Percentiles rank a stretch among this genome's conserved stretches.
These are phyloP conservation scores for Entomortierella beljakovae DNA, from an alignment of 192 early-diverging fungal genomes.

Conservation along the genomic window DNA sequence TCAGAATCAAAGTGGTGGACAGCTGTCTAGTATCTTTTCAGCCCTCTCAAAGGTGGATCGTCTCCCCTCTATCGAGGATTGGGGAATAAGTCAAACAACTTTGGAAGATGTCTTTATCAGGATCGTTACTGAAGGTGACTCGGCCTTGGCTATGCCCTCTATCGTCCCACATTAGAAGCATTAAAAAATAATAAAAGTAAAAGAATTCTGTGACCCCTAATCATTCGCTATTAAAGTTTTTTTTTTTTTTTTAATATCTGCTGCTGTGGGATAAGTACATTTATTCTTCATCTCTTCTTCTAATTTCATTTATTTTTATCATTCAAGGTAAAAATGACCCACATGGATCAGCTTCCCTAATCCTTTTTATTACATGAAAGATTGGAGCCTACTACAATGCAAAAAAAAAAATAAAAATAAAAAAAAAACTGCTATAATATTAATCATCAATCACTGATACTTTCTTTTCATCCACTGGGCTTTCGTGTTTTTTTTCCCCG, in stretches of 20 bases:
- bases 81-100: slow-evolving; percentile 73
- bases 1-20: slow-evolving; percentile 26
- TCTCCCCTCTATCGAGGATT: slow-evolving; percentile 68
- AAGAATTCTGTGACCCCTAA: too few species aligned
- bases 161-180: slow-evolving; percentile 14
- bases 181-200: not conserved
- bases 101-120: slow-evolving; percentile 78
- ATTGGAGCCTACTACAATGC: too few species aligned
- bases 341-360: too few species aligned
- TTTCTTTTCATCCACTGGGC: not conserved
- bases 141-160: slow-evolving; percentile 33
- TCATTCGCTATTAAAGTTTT: too few species aligned
- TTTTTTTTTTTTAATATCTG: not conserved
- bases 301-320: too few species aligned
- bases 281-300: too few species aligned
- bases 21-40: slow-evolving; percentile 67
- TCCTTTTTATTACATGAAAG: too few species aligned
- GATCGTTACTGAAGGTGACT: slow-evolving; percentile 50
- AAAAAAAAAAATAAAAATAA: not conserved
- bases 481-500: not conserved
- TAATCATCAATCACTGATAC: not conserved
- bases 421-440: not conserved
- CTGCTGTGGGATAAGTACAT: too few species aligned
- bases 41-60: slow-evolving; percentile 57
- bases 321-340: too few species aligned